Evolutionary conservation across 805 yeast species (phyloP).

Genomic region (Ogataea naganishii): DNA sequence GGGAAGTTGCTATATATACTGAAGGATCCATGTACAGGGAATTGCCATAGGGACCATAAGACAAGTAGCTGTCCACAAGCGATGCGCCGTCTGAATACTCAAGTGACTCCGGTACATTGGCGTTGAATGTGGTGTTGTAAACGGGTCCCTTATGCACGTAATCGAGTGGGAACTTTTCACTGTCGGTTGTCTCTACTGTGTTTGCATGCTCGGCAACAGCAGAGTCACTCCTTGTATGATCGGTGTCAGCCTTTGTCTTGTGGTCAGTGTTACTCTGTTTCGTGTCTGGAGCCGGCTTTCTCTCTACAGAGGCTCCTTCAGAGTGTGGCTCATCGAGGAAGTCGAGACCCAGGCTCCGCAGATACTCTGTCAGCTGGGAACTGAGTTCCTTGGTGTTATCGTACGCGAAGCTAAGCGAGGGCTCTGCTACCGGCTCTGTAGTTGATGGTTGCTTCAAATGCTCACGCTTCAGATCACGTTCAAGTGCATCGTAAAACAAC

Average conservation of each 20-base stretch:
- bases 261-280: too few relatives aligned
- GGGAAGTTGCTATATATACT: slow-evolving; percentile 14
- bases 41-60: slow-evolving; percentile 4
- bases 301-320: too few relatives aligned
- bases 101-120: too few relatives aligned
- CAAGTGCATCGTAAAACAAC: slow-evolving; percentile 86
- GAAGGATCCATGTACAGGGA: slow-evolving; percentile 16
- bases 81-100: too few relatives aligned
- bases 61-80: slow-evolving; percentile 15
- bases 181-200: slow-evolving; percentile 34
- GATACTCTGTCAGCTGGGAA: slow-evolving; percentile 35
- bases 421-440: slow-evolving; percentile 65
- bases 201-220: too few relatives aligned
- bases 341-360: slow-evolving; percentile 1
- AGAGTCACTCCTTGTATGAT: too few relatives aligned
- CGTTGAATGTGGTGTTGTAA: too few relatives aligned
- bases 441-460: slow-evolving; percentile 52
- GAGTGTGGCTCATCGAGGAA: too few relatives aligned
- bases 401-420: slow-evolving; percentile 69
- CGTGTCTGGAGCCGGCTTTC: too few relatives aligned
- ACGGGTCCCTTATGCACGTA: background rate
- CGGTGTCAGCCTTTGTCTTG: too few relatives aligned
- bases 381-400: slow-evolving; percentile 41
- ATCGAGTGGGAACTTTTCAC: slow-evolving; percentile 67
- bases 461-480: slow-evolving; percentile 84